A percentile compares a stretch with the other conserved stretches of the same genome.
Evolutionary conservation across 129 eudicot species (phyloP).

Genomic region (Ambrosia trifida): DNA sequence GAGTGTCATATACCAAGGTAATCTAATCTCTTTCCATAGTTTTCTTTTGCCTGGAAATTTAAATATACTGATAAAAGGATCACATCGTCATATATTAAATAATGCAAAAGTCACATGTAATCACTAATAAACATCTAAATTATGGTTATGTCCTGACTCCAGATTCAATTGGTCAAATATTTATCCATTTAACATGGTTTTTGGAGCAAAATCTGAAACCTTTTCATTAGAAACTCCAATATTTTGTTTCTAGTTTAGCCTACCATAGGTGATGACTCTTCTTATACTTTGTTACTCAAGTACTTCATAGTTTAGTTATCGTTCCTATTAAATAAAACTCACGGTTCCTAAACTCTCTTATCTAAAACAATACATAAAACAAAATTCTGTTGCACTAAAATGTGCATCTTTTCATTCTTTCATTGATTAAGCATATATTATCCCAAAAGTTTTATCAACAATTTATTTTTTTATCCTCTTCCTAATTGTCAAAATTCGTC

Average conservation of each 20-base stretch:
- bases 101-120: neutral
- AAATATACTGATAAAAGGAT: neutral
- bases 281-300: neutral
- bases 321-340: neutral
- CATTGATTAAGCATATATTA: neutral
- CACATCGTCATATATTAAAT: neutral
- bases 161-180: neutral
- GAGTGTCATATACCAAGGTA: constrained; percentile 20
- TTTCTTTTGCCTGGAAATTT: neutral
- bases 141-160: neutral
- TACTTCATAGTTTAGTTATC: constrained; percentile 1
- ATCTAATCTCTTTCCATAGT: neutral
- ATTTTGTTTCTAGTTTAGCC: neutral
- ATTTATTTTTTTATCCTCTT: neutral
- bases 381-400: neutral
- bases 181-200: neutral
- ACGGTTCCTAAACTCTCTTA: neutral
- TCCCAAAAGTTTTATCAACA: neutral
- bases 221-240: neutral
- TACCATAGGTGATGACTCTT: neutral
- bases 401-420: neutral
- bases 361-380: neutral
- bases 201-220: neutral
- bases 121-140: neutral
- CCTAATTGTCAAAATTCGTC: neutral